Percentiles rank a stretch among this genome's conserved stretches.
Conservation (phyloP, 225 moss, liverwort and hornwort genomes). For the Anthoceros angustus region DNA sequence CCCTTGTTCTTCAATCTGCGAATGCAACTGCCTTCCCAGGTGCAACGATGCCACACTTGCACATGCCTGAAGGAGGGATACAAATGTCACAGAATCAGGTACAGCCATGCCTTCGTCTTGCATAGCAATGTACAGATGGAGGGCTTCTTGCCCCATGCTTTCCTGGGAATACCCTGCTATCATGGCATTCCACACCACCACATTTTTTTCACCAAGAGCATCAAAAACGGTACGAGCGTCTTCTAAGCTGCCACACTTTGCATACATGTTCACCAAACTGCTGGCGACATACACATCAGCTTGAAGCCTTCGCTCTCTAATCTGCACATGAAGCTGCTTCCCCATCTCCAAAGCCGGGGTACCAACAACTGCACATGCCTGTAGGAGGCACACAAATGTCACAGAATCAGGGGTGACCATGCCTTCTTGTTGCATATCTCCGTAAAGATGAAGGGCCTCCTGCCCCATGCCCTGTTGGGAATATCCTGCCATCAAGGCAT, state of each 20-base stretch:
- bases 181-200: not conserved
- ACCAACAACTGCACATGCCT: not conserved
- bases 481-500: conserved; percentile 1
- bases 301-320: not conserved
- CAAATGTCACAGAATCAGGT: not conserved
- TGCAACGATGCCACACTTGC: not conserved
- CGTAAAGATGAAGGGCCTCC: not conserved
- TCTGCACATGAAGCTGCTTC: not conserved
- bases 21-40: not conserved
- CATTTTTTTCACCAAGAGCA: not conserved
- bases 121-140: not conserved
- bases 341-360: not conserved
- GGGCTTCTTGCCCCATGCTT: not conserved
- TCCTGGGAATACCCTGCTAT: not conserved
- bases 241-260: not conserved
- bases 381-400: not conserved
- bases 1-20: not conserved
- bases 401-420: not conserved
- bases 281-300: not conserved
- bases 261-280: not conserved
- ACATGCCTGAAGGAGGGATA: conserved; percentile 1
- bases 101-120: not conserved
- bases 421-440: not conserved
- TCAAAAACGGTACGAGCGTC: not conserved
- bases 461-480: not conserved